Base-by-base conservation (phyloP, 2,329 filamentous ascomycete species). In the Xylariaceae sp. region DNA sequence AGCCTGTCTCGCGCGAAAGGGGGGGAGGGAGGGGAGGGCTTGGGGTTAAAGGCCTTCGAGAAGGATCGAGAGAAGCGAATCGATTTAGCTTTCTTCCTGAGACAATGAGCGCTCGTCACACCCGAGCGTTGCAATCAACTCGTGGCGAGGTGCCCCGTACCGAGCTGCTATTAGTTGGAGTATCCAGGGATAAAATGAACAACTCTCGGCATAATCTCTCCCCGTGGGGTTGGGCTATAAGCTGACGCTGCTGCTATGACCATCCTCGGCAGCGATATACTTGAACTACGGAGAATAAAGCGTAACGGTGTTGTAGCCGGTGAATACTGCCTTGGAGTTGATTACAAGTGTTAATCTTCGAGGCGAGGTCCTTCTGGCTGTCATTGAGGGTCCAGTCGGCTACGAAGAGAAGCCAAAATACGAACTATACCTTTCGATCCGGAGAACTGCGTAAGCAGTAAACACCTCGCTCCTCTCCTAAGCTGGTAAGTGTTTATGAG, bases 201-300 rank as follows among this genome's bases (percentile, higher is more conserved):
- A 48, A 10, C 36, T 10, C 42, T 46, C 43, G 47, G 44, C 44
- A 30, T 46, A 47, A 51, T 51, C 44, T 34, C 49, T 51, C 44
- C 53, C 47, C 50, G 48, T 51, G 47, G 47, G 50, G 53, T 43
- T 53, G 16, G 42, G 49, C 18, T 43, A 49, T 32, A 29, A 39
- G 48, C 36, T 49, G 51, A 52, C 37, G 21, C 45, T 12, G 19
- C 42, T 30, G 48, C 44, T 46, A 30, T 48, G 42, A 10, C 13
- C 10, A 34, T 30, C 32, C 9, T 15, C 32, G 32, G 41, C 30
- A 34, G 36, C 18, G 19, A 45, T n/a, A 30, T 30, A 52, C 15
- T 43, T 26, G 19, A 36, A 40, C 21, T 43, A 47, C 43, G 21
- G 40, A 46, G n/a, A 16, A 44, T 15, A 42, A 30, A 30, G 48